phyloP scores from a whole-genome alignment of 345 rosid genomes.

The Eucalyptus dawsonii region DNA sequence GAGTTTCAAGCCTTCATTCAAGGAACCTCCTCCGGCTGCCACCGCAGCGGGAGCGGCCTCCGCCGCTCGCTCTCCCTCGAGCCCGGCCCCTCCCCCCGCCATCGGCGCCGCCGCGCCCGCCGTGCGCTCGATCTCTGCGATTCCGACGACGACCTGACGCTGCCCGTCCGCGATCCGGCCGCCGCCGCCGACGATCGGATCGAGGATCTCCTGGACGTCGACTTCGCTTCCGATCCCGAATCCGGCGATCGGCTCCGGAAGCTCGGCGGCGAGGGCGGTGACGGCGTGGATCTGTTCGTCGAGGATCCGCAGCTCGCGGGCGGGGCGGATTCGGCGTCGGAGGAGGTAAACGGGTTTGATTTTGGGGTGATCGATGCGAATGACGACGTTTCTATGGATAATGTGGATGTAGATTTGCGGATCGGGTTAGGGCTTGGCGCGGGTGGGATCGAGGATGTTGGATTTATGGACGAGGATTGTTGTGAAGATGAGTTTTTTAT shows the following conservation, averaged over 20 bases:
- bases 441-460: not conserved
- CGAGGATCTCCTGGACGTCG: not conserved
- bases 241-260: conserved; percentile 25
- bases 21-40: conserved; percentile 6
- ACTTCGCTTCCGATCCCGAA: conserved; percentile 16
- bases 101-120: not conserved
- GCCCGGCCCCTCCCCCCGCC: conserved; percentile 15
- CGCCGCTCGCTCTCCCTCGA: conserved; percentile 4
- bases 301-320: conserved; percentile 47
- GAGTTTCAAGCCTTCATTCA: no score
- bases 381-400: conserved; percentile 10
- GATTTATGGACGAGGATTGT: not conserved
- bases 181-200: conserved; percentile 5
- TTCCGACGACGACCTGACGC: not conserved
- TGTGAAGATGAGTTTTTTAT: conserved; percentile 17
- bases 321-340: conserved; percentile 9
- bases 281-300: conserved; percentile 71
- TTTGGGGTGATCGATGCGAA: conserved; percentile 29
- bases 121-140: not conserved
- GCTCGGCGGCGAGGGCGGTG: conserved; percentile 40
- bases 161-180: not conserved
- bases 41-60: not conserved
- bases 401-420: conserved; percentile 22
- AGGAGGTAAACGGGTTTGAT: conserved; percentile 6
- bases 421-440: conserved; percentile 7